Conservation (phyloP, 192 early-diverging fungal species). For the Rhizophagus sp. region DNA sequence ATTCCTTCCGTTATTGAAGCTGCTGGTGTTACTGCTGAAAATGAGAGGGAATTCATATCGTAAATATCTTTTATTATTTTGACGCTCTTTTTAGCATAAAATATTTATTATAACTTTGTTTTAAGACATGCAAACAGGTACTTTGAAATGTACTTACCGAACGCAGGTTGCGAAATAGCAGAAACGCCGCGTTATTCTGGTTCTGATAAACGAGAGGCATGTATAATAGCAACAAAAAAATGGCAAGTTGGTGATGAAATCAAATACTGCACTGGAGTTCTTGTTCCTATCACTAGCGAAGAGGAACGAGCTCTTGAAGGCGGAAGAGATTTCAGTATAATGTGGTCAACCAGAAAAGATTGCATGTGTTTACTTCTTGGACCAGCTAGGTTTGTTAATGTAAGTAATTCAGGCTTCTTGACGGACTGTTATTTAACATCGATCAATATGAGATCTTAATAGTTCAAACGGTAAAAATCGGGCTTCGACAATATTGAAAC, state of each 20-base stretch:
- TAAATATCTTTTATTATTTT: neutral
- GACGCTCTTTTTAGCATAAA: no score
- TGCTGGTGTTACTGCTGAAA: neutral
- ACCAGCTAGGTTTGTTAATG: constrained; percentile 65
- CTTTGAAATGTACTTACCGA: constrained; percentile 48
- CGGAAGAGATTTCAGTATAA: constrained; percentile 25
- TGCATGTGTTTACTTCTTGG: constrained; percentile 59
- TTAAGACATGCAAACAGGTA: constrained; percentile 39
- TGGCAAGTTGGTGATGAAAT: constrained; percentile 52
- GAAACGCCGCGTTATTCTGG: constrained; percentile 53
- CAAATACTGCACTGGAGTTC: constrained; percentile 50
- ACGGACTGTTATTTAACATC: no score
- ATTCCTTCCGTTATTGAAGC: constrained; percentile 2
- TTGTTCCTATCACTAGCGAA: constrained; percentile 48
- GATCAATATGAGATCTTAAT: no score
- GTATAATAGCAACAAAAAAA: constrained; percentile 51
- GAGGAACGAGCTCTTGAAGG: constrained; percentile 54
- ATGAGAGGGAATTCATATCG: constrained; percentile 6
- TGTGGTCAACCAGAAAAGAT: constrained; percentile 36
- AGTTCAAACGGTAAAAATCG: no score
- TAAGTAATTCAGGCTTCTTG: constrained; percentile 28
- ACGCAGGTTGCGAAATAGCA: constrained; percentile 58
- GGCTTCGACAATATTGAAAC: no score
- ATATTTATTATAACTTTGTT: neutral
- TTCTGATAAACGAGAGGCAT: constrained; percentile 52